Evolutionary conservation across 129 eudicot species (phyloP).

Genomic region (Dittrichia graveolens): DNA sequence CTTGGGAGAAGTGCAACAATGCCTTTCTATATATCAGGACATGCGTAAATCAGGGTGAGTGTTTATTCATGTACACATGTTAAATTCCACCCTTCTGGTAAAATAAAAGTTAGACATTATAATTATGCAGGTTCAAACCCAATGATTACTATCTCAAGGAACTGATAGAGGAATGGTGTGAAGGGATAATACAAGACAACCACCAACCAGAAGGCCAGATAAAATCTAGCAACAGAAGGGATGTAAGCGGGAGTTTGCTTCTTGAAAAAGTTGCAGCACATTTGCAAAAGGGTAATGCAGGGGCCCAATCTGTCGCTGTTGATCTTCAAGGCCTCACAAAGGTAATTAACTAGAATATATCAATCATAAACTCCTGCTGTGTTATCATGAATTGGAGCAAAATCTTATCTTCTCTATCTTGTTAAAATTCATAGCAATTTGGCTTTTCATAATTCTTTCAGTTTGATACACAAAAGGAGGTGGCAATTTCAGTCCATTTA

Average conservation of each 20-base stretch:
- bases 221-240: slow-evolving; percentile 43
- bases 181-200: slow-evolving; percentile 74
- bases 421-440: neutral
- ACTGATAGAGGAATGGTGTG: slow-evolving; percentile 97
- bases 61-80: neutral
- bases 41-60: slow-evolving; percentile 96
- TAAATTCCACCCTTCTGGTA: neutral
- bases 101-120: neutral
- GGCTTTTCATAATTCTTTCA: neutral
- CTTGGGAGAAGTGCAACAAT: slow-evolving; percentile 77
- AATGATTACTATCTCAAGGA: slow-evolving; percentile 89
- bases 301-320: slow-evolving; percentile 53
- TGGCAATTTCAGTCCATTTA: too few species aligned
- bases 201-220: slow-evolving; percentile 37
- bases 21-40: slow-evolving; percentile 77
- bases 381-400: too few species aligned
- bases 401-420: too few species aligned
- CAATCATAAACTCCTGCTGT: neutral
- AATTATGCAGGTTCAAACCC: slow-evolving; percentile 63
- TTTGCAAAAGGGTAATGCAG: slow-evolving; percentile 54
- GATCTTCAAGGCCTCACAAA: slow-evolving; percentile 85
- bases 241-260: slow-evolving; percentile 61
- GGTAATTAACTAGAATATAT: slow-evolving; percentile 42
- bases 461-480: neutral
- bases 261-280: slow-evolving; percentile 90